Base-by-base conservation (phyloP, 1,284 basidiomycete genomes). In the Rugosomyces carneus region DNA sequence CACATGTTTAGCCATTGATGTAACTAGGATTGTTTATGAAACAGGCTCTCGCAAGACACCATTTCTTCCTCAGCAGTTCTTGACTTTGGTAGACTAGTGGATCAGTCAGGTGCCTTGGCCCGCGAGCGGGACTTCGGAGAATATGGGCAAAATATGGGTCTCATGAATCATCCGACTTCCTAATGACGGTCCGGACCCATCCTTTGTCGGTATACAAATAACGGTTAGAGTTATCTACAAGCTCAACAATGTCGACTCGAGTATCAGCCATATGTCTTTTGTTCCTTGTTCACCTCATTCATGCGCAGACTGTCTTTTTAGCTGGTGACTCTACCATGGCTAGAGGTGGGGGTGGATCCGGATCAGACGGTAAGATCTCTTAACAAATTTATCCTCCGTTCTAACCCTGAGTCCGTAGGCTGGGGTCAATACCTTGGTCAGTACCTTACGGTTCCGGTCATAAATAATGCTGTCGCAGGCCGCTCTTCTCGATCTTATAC, bases 291-390 rank as follows among this genome's bases (percentile, higher is more conserved):
- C 37, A 35, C n/a, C 34, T 21, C 21, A 27, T 39, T 24, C 40
- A 34, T 31, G 47, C 42, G 29, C 64, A 66, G 48, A 70, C 66
- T 3, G 60, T 75, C 3, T 72, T 71, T 50, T 57, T 75, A n/a
- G 71, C 72, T 3, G 74, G 73, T 4, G 72, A 52, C 49, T 70
- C 68, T 6, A 75, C 73, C 5, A 70, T 71, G 69, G 69, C 69
- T 4, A 56, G 53, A 45, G 60, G 60, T 10, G 67, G 68, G 29
- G 63, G 63, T 24, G 63, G 64, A 1, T 49, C 58, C 27, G 64
- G 67, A 11, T 63, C 62, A 11, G 63, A 66, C 31, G 65, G 65
- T 47, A 40, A 35, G 38, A 21, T 7, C 24, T 16, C 13, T 44
- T 19, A 59, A 24, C n/a, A 21, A 18, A 36, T 5, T 11, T 5